phyloP scores from a whole-genome alignment of 2,329 filamentous ascomycete species.

The Aspergillus piperis region DNA sequence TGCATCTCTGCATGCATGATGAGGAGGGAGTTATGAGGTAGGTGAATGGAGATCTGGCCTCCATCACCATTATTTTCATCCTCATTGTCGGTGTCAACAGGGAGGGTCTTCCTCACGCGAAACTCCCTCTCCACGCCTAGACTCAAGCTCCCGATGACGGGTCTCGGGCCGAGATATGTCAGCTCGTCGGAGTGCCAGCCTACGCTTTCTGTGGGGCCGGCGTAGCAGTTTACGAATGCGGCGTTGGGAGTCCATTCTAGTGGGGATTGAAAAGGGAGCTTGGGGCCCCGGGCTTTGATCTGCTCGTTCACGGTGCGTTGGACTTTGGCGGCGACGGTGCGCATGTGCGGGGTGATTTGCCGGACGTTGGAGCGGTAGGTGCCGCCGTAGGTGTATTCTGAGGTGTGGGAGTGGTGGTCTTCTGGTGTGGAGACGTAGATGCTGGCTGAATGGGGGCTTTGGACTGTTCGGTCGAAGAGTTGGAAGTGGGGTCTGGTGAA shows the following conservation, averaged over 20 bases:
- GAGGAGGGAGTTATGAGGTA: conserved; percentile 90
- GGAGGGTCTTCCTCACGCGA: conserved; percentile 74
- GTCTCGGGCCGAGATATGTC: conserved; percentile 85
- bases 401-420: conserved; percentile 69
- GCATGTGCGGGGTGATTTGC: conserved; percentile 72
- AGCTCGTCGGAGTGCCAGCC: conserved; percentile 93
- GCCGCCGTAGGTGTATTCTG: conserved; percentile 85
- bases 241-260: conserved; percentile 79
- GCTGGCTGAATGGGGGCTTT: conserved; percentile 78
- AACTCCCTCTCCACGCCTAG: conserved; percentile 93
- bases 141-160: conserved; percentile 86
- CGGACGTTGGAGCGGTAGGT: conserved; percentile 73
- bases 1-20: conserved; percentile 99
- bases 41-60: conserved; percentile 88
- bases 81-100: conserved; percentile 43
- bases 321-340: conserved; percentile 68
- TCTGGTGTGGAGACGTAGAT: conserved; percentile 78
- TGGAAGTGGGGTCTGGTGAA: conserved; percentile 76
- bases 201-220: conserved; percentile 76
- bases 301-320: conserved; percentile 75
- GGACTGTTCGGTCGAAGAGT: conserved; percentile 83
- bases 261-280: conserved; percentile 75
- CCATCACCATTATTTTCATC: conserved; percentile 43
- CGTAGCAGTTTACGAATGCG: conserved; percentile 93
- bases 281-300: conserved; percentile 69